Base-by-base conservation (phyloP, 2,329 filamentous ascomycete species). In the Fusarium sp. region DNA sequence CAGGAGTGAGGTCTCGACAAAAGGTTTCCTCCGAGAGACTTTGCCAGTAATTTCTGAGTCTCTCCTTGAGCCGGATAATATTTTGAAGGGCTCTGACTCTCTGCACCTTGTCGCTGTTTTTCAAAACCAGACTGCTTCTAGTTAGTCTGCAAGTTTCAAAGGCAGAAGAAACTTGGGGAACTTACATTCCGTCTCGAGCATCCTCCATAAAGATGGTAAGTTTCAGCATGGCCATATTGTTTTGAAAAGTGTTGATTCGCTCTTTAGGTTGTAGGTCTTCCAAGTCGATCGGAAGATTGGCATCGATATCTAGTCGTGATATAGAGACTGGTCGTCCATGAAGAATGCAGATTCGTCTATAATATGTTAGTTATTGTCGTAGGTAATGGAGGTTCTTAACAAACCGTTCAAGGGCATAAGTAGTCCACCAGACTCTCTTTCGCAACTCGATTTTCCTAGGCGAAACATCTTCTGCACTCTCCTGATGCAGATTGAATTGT, bases 381-480 rank as follows among this genome's bases (percentile, higher is more conserved):
- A 2, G n/a, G 28, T 7, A 15, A 22, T 22, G 38, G 3, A 26
- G 28, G 15, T 13, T n/a, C 9, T 22, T 2, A 19, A 24, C 47
- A 6, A 21, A 73, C 70, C 69, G 70, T 47, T 74, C 67, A 4
- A 71, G 39, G 10, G 58, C 63, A 26, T 70, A 73, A 7, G 67
- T 58, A 11, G 71, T 74, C 72, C 71, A 73, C 71, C 71, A 73
- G 38, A 73, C 59, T 14, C 69, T 54, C n/a, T 71, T 73, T 14
- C 58, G 36, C 5, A 71, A 33, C 45, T 70, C 69, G 2, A 14
- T 14, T 13, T 73, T 51, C 7, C 46, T n/a, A 3, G 7, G 2
- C 4, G 14, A 34, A 1, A 56, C 4, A 3, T 26, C 26, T 6
- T 33, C 24, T 2, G 26, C 7, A 7, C 8, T 36, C 17, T 39